Evolutionary conservation across 1,284 basidiomycete species (phyloP).

Genomic region (Cutaneotrichosporon sp.): DNA sequence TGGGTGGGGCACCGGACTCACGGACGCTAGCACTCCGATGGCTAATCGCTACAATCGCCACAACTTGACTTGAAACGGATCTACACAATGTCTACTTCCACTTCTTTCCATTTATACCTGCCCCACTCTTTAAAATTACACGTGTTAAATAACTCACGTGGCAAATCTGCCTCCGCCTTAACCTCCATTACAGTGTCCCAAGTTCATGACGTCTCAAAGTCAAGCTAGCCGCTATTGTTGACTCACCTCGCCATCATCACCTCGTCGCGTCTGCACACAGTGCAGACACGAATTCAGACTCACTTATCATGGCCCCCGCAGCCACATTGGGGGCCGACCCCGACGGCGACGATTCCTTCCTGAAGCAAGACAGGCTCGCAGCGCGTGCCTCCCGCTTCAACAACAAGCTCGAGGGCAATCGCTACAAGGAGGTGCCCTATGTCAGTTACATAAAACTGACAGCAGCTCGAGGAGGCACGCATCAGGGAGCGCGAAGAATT

Average conservation of each 20-base stretch:
- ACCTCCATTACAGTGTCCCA: background rate
- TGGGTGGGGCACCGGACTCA: background rate
- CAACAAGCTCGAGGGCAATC: slow-evolving; percentile 48
- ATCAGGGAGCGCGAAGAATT: slow-evolving; percentile 71
- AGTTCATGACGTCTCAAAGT: background rate
- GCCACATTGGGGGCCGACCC: slow-evolving; percentile 24
- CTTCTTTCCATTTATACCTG: background rate
- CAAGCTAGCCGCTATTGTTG: background rate
- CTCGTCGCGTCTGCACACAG: slow-evolving; percentile 9
- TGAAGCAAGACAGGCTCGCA: slow-evolving; percentile 34
- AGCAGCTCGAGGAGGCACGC: slow-evolving; percentile 59
- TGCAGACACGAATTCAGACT: slow-evolving; percentile 10
- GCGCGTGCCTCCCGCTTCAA: slow-evolving; percentile 50
- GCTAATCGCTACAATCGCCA: background rate
- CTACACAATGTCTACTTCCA: background rate
- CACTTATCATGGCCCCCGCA: slow-evolving; percentile 4
- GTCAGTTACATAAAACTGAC: background rate
- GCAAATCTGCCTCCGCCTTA: background rate
- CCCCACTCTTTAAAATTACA: background rate
- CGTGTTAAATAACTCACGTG: background rate
- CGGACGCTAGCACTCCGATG: background rate
- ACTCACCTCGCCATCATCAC: too few species aligned
- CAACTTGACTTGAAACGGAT: too few species aligned
- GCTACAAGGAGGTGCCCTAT: slow-evolving; percentile 47
- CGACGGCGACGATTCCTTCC: slow-evolving; percentile 40